A percentile compares a stretch with the other conserved stretches of the same genome.
phyloP scores from a whole-genome alignment of 441 rosid genomes.

The Gossypium lobatum region DNA sequence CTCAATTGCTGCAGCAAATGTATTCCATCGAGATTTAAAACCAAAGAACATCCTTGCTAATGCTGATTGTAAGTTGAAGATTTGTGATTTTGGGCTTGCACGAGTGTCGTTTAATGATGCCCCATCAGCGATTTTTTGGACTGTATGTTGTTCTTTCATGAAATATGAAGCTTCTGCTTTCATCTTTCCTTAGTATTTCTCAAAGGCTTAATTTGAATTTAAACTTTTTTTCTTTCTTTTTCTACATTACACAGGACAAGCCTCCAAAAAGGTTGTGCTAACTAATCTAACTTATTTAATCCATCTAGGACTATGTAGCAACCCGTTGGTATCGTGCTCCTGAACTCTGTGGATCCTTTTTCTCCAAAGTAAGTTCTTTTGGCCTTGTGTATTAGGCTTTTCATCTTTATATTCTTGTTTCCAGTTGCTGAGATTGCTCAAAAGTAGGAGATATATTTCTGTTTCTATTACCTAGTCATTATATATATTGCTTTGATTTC shows the following conservation, averaged over 20 bases:
- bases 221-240: neutral
- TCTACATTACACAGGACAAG: neutral
- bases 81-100: constrained; percentile 97
- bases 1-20: constrained; percentile 62
- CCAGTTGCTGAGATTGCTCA: constrained; percentile 3
- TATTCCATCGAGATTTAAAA: constrained; percentile 92
- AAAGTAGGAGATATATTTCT: neutral
- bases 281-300: constrained; percentile 11
- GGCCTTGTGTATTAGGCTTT: constrained; percentile 3
- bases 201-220: neutral
- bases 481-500: neutral
- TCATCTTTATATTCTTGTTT: neutral
- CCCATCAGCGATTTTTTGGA: constrained; percentile 97
- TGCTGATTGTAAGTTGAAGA: constrained; percentile 97
- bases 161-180: constrained; percentile 7
- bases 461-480: neutral
- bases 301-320: constrained; percentile 92
- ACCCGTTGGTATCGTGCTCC: constrained; percentile 99
- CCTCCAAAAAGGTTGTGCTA: constrained; percentile 15
- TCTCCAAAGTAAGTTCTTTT: constrained; percentile 79
- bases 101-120: constrained; percentile 95
- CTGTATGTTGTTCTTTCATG: constrained; percentile 47
- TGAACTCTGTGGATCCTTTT: constrained; percentile 97
- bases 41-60: constrained; percentile 97
- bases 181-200: neutral